Conservation (phyloP, 306 rosid species). For the Lathyrus oleraceus region DNA sequence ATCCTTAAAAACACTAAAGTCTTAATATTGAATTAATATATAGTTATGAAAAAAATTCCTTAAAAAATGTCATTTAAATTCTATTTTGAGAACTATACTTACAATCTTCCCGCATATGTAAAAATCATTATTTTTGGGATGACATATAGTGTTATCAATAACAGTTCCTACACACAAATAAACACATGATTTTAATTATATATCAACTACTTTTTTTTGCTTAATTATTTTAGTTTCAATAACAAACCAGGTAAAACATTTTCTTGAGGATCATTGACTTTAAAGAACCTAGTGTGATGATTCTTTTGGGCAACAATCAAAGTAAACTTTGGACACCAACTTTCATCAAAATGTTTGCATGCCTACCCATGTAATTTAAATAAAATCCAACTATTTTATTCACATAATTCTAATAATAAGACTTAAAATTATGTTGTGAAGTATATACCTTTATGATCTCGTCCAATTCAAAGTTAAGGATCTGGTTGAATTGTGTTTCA, state of each 20-base stretch:
- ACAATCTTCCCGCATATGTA: constrained; percentile 48
- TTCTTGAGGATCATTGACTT: neutral
- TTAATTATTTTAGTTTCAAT: neutral
- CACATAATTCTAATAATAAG: neutral
- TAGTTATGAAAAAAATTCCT: neutral
- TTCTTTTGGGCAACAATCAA: constrained; percentile 47
- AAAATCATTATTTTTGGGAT: constrained; percentile 43
- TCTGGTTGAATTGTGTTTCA: constrained; percentile 48
- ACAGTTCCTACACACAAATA: constrained; percentile 43
- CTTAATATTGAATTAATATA: too few species aligned
- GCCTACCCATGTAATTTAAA: constrained; percentile 36
- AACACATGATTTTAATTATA: neutral
- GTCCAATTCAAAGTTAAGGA: constrained; percentile 40
- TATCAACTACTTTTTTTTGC: neutral
- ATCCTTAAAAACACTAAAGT: too few species aligned
- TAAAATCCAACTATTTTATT: neutral
- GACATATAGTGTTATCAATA: constrained; percentile 38
- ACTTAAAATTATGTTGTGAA: neutral
- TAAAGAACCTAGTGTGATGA: constrained; percentile 48
- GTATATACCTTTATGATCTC: constrained; percentile 42
- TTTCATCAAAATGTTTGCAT: constrained; percentile 32
- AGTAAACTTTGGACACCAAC: constrained; percentile 46
- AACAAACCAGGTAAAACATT: constrained; percentile 49
- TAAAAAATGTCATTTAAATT: neutral
- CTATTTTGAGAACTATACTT: constrained; percentile 24